Evolutionary conservation across 768 basidiomycete genomes (phyloP), one percentile per base, ranked within the genome.

Genomic region (Hygrophorus russula): DNA sequence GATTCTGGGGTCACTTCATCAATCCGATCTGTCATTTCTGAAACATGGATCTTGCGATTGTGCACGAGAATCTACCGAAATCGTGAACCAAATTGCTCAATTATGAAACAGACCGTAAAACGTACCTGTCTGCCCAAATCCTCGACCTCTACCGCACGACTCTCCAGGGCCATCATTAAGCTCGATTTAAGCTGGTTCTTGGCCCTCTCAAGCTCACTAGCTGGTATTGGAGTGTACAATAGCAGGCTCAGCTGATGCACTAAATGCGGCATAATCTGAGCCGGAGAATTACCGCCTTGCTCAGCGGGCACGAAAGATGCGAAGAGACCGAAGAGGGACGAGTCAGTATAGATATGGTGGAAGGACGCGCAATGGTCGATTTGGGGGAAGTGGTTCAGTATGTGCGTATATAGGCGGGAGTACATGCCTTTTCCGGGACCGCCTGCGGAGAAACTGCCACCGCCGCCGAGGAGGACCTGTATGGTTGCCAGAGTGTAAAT

Each of bases 371-470:
- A 97, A 60, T 92, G 89, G 60, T 98, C 94, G 54, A 98, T 76
- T 56, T 88, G 81, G 40, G 90, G 77, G 67, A 91, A 88, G 56
- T 88, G 84, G 60, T 98, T 97, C 46, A 98, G 79, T 54, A 98
- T 90, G 57, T 91, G 81, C 8, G 91, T 94, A 67, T 98, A 97
- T 20, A 97, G 66, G 18, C 94, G 82, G 28, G 92, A 91, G 70
- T 96, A 98, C 94, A 98, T 98, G 53, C 94, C 94, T 67, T 98
- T 98, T 12, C 94, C 94, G 2, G 94, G 94, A 3, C 94, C 94
- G 50, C 94, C 91, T 12, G 94, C 94, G 29, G 92, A 96, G 71
- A 99, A 99, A 59, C 82, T 87, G 13, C 92, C 92, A 6, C 94
- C 94, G 0, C 94, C 94, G 27, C 94, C 94, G 12, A 99, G 76